These are phyloP conservation scores for Fusarium sp. DNA, from an alignment of 2,329 filamentous ascomycete species.

Conservation along the genomic window DNA sequence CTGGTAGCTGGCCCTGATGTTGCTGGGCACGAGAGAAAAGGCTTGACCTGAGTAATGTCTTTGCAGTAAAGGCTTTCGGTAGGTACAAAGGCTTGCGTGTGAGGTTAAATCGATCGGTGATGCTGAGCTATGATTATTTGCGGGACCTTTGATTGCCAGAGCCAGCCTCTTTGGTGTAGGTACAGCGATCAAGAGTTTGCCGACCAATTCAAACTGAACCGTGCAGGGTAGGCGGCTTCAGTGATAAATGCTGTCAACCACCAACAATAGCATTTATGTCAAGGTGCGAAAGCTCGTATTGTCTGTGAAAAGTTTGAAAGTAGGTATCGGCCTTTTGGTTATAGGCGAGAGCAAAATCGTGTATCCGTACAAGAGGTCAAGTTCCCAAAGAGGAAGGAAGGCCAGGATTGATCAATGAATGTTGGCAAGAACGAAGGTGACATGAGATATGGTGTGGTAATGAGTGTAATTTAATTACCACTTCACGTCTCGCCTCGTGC, in stretches of 20 bases:
- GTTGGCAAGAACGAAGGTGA: constrained; percentile 30
- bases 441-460: constrained; percentile 45
- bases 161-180: neutral
- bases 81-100: constrained; percentile 22
- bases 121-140: constrained; percentile 12
- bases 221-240: constrained; percentile 31
- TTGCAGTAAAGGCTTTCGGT: constrained; percentile 14
- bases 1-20: constrained; percentile 17
- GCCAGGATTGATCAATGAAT: constrained; percentile 9
- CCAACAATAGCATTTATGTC: neutral
- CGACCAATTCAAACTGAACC: neutral
- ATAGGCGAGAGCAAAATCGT: neutral
- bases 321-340: neutral
- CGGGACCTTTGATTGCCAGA: neutral
- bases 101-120: constrained; percentile 25
- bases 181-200: neutral
- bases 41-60: constrained; percentile 26
- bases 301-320: neutral
- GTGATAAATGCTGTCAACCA: neutral
- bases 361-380: neutral
- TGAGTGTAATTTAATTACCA: constrained; percentile 54
- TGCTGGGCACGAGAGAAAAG: constrained; percentile 6
- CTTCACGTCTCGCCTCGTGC: constrained; percentile 60
- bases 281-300: neutral
- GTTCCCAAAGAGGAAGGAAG: neutral